Conservation (phyloP, 495 filamentous ascomycete genomes). For the Penicillium manginii region DNA sequence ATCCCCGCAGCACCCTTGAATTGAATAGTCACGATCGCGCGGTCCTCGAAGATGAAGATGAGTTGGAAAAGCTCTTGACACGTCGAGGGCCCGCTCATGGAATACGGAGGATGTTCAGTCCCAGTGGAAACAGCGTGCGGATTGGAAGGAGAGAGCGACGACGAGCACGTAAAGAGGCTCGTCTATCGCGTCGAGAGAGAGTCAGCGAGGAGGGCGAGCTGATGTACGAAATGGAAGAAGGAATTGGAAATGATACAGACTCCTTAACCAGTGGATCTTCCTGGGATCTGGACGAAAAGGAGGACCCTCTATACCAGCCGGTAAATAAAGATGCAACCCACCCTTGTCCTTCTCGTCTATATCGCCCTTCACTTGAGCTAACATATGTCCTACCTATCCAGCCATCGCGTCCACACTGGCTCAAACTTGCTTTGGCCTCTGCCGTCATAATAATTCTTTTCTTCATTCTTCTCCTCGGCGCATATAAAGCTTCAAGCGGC, state of each 20-base stretch:
- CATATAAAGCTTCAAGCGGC: constrained; percentile 54
- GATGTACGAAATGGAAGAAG: constrained; percentile 90
- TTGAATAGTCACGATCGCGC: constrained; percentile 70
- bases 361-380: constrained; percentile 12
- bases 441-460: constrained; percentile 52
- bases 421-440: constrained; percentile 38
- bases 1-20: constrained; percentile 70
- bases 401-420: constrained; percentile 33
- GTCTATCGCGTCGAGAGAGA: constrained; percentile 47
- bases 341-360: constrained; percentile 1
- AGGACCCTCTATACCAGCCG: constrained; percentile 35
- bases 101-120: constrained; percentile 52
- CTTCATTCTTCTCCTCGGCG: constrained; percentile 54
- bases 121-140: constrained; percentile 44
- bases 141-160: constrained; percentile 61
- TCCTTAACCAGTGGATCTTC: constrained; percentile 45
- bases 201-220: constrained; percentile 69
- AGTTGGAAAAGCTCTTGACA: constrained; percentile 76
- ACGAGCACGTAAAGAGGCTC: constrained; percentile 46
- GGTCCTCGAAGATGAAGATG: constrained; percentile 87
- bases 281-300: constrained; percentile 46
- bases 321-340: constrained; percentile 21
- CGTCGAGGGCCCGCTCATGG: constrained; percentile 53
- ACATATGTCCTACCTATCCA: constrained; percentile 4
- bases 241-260: constrained; percentile 67